Evolutionary conservation across 331 rosid genomes (phyloP), one percentile per base, ranked within the genome.

Genomic region (Arachis monticola): DNA sequence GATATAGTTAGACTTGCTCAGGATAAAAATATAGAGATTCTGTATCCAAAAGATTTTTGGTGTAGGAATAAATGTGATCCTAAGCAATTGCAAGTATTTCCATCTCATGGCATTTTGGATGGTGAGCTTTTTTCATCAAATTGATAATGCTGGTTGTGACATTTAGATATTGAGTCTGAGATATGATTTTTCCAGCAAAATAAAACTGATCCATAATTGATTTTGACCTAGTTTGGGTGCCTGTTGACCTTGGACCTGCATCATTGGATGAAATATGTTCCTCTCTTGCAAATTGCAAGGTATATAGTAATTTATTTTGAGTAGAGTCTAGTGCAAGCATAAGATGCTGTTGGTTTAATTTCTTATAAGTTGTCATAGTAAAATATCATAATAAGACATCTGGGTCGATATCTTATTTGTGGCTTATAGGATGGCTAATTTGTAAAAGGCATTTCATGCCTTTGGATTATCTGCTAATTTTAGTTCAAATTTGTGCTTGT

Each of bases 41-140:
- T 90, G 38, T 86, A 69, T 81, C 99, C 99, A 17, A 86, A 87
- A 74, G 97, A 92, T 68, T 94, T 90, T 77, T 94, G 83, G 99
- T 92, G 99, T 74, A 72, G 68, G 79, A 87, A 81, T 73, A 82
- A 82, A 51, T 14, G 45, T 74, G 65, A 85, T 82, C 83, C 87
- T 32, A 77, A 72, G 71, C 74, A 85, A 82, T 58, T 86, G 80
- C 78, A 85, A 76, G 40, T 82, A 55, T 92, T 90, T 85, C 87
- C 90, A 71, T 82, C 82, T 60, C 87, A 87, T 77, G 76, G 65
- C 70, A 84, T 92, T 81, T 79, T 72, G 66, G 83, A 92, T 71
- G 99, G 99, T 92, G 78, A 85, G 88, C 14, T 57, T 57, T 55
- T 30, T 72, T 45, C 41, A 82, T 75, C 64, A 75, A 47, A 53